Conservation (phyloP, 2,329 filamentous ascomycete species). For the Penicillium sp. region DNA sequence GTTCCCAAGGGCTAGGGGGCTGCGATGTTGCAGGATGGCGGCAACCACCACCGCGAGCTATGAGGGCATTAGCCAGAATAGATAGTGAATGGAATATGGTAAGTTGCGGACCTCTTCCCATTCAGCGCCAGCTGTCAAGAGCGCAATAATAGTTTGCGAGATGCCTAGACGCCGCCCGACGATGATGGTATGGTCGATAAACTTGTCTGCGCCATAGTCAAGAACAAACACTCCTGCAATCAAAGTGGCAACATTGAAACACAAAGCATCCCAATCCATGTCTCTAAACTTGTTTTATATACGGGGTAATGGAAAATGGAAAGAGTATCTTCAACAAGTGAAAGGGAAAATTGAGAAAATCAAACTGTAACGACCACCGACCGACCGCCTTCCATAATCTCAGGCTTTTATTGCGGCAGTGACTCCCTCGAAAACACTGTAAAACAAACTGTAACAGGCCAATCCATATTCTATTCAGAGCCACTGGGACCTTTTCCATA, state of each 20-base stretch:
- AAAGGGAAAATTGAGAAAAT: no score
- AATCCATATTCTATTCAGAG: no score
- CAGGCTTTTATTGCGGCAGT: no score
- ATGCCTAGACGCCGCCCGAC: slow-evolving; percentile 45
- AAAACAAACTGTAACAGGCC: no score
- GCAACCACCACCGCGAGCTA: slow-evolving; percentile 50
- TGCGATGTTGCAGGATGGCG: slow-evolving; percentile 44
- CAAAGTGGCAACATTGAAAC: slow-evolving; percentile 38
- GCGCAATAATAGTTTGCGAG: slow-evolving; percentile 46
- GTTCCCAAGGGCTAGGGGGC: slow-evolving; percentile 51
- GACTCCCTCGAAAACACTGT: no score
- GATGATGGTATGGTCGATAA: slow-evolving; percentile 49
- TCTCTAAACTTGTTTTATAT: background rate
- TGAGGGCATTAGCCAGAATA: background rate
- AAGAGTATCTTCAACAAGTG: no score
- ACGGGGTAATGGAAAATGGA: no score
- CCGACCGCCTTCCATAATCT: no score
- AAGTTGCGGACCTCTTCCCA: slow-evolving; percentile 48
- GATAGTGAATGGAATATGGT: background rate
- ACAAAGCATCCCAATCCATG: slow-evolving; percentile 16
- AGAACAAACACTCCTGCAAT: slow-evolving; percentile 47
- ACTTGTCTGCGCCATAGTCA: slow-evolving; percentile 50
- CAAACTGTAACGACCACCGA: no score
- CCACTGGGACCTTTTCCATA: no score
- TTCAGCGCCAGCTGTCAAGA: slow-evolving; percentile 52